Evolutionary conservation across 2,329 filamentous ascomycete species (phyloP), one percentile per base, ranked within the genome.

Genomic region (Dactylonectria macrodidyma): DNA sequence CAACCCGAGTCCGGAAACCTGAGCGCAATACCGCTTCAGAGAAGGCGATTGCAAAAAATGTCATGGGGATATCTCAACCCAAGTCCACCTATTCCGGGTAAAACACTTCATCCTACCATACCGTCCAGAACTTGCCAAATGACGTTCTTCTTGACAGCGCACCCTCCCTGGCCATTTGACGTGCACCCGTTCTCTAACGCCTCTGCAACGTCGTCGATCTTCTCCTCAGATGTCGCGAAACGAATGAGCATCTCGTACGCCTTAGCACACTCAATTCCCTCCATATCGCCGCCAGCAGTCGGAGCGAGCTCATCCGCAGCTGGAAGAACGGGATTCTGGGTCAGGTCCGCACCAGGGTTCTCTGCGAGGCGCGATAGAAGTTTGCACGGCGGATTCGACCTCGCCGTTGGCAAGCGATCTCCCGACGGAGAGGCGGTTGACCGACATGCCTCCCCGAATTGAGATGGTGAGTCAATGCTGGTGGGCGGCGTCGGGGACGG

Each of bases 171-270:
- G 3, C 59, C 59, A 54, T 38, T 54, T 19, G 46, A 26, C 30
- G 34, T 61, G 47, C 59, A 61, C 9, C 59, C 59, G 24, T 24
- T 48, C 36, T 61, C 59, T 22, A 61, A 61, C 16, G 48, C 48
- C 34, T 33, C 14, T 11, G 59, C 59, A 51, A 61, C 48, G 34
- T 41, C 48, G n/a, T 61, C 59, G 24, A 61, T 61, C 48, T 44
- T 61, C 48, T 61, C 59, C 36, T 54, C 59, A 54, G 46, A 52
- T 52, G 59, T 61, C 34, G 59, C 59, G 59, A 24, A 61, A 36
- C 59, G 46, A 30, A 61, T 61, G 33, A 61, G 59, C 59, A 61
- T 61, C 47, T 61, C 46, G 48, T 61, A 54, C 24, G 59, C 59
- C 59, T 54, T 61, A 11, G 24, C 59, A 46, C 59, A 61, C 33